Conservation (phyloP, 257 asterid species). For the Nicotiana tomentosiformis region DNA sequence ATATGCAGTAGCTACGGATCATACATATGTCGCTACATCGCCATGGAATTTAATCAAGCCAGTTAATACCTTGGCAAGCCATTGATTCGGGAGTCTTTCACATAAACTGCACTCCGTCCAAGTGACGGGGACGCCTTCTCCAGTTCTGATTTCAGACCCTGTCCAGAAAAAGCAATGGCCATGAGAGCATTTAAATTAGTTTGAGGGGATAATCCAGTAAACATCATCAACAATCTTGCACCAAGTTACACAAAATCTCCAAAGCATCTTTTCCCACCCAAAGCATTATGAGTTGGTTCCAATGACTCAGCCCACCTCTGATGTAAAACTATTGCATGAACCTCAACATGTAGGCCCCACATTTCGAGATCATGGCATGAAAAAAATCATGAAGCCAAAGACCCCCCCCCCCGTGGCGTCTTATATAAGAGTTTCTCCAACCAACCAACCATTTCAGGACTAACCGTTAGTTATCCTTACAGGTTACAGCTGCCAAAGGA, state of each 20-base stretch:
- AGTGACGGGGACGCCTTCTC: slow-evolving; percentile 96
- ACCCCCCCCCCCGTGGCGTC: neutral
- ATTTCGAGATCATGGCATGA: neutral
- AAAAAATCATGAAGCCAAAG: neutral
- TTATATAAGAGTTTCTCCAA: neutral
- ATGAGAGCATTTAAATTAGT: neutral
- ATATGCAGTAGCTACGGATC: neutral
- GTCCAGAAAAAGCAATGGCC: slow-evolving; percentile 17
- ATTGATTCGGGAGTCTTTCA: slow-evolving; percentile 83
- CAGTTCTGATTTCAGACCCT: slow-evolving; percentile 93
- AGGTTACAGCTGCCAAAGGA: neutral
- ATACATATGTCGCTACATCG: neutral
- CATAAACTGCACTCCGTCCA: slow-evolving; percentile 86
- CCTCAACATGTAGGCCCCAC: neutral
- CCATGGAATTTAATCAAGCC: slow-evolving; percentile 1
- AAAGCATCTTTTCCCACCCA: slow-evolving; percentile 3
- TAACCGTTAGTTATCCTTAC: neutral
- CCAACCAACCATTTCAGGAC: slow-evolving; percentile 2
- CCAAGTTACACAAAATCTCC: neutral
- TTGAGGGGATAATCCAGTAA: neutral
- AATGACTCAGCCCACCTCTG: neutral
- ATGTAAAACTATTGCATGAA: neutral
- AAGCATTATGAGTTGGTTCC: neutral
- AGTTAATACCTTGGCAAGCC: slow-evolving; percentile 79
- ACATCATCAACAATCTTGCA: neutral